A percentile compares a stretch with the other conserved stretches of the same genome.
Evolutionary conservation across 2,329 filamentous ascomycete genomes (phyloP).

Genomic region (Ceratocystis harringtonii): DNA sequence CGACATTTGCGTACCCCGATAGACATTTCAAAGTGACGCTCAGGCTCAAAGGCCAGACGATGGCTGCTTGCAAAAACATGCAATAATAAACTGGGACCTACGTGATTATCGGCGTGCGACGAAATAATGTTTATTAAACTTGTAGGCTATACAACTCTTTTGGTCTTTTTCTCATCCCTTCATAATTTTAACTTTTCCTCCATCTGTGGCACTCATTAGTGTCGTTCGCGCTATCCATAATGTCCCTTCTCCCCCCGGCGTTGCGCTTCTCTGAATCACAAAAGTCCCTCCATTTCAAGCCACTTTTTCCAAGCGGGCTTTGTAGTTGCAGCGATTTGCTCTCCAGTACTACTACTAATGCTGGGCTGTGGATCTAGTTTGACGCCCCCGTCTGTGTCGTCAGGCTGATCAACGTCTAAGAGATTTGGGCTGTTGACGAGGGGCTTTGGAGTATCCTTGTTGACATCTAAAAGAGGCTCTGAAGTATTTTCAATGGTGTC

Average conservation of each 20-base stretch:
- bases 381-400: neutral
- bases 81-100: no score
- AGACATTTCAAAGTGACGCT: neutral
- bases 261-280: neutral
- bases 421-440: no score
- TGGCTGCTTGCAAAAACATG: no score
- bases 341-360: neutral
- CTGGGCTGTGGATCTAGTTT: neutral
- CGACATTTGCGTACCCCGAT: conserved; percentile 49
- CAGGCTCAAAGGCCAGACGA: no score
- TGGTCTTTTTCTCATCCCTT: neutral
- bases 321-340: neutral
- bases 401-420: neutral
- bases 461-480: neutral
- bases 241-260: neutral
- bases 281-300: conserved; percentile 5
- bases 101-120: no score
- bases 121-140: neutral
- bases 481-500: no score
- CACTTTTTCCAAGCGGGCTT: conserved; percentile 3
- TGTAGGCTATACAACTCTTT: neutral
- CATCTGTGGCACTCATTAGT: no score
- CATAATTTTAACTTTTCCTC: neutral
- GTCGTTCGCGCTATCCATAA: neutral
- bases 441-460: neutral